Evolutionary conservation across 768 basidiomycete species (phyloP).

Genomic region (Calocybe gangraenosa): DNA sequence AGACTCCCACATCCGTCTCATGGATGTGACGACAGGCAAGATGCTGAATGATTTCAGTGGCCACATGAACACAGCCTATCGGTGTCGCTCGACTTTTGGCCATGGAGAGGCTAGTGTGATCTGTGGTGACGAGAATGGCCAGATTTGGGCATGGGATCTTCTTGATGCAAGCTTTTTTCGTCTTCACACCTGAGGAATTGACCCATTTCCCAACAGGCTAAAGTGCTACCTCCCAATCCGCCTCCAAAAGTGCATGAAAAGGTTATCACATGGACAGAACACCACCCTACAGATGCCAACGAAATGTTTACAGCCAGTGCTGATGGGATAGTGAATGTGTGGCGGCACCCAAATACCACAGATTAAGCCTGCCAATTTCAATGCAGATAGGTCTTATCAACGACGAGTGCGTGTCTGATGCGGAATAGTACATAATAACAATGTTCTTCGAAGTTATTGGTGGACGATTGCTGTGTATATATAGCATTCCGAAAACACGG

Average conservation of each 20-base stretch:
- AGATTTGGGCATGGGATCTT: slow-evolving; percentile 90
- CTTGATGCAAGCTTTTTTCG: slow-evolving; percentile 59
- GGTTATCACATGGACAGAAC: slow-evolving; percentile 88
- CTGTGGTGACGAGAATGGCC: slow-evolving; percentile 88
- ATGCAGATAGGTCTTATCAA: too few relatives aligned
- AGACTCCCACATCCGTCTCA: slow-evolving; percentile 80
- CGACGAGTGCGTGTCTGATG: too few relatives aligned
- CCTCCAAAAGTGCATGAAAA: slow-evolving; percentile 79
- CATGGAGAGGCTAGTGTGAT: slow-evolving; percentile 78
- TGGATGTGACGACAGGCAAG: slow-evolving; percentile 81
- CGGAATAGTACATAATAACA: too few relatives aligned
- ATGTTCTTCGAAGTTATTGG: too few relatives aligned
- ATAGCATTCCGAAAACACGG: slow-evolving; percentile 1
- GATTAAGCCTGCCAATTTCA: too few relatives aligned
- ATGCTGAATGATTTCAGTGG: slow-evolving; percentile 83
- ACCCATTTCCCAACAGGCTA: slow-evolving; percentile 46
- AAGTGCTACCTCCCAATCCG: slow-evolving; percentile 63
- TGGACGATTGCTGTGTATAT: too few relatives aligned
- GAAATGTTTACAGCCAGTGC: slow-evolving; percentile 89
- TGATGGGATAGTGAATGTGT: slow-evolving; percentile 89
- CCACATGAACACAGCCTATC: slow-evolving; percentile 70
- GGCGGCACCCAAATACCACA: slow-evolving; percentile 47
- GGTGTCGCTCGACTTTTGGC: slow-evolving; percentile 79
- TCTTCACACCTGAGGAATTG: slow-evolving; percentile 3
- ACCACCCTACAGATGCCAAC: slow-evolving; percentile 75